Percentiles rank a stretch among this genome's conserved stretches.
These are phyloP conservation scores for Wickerhamiella lipophila DNA, from an alignment of 805 yeast species.

Conservation along the genomic window DNA sequence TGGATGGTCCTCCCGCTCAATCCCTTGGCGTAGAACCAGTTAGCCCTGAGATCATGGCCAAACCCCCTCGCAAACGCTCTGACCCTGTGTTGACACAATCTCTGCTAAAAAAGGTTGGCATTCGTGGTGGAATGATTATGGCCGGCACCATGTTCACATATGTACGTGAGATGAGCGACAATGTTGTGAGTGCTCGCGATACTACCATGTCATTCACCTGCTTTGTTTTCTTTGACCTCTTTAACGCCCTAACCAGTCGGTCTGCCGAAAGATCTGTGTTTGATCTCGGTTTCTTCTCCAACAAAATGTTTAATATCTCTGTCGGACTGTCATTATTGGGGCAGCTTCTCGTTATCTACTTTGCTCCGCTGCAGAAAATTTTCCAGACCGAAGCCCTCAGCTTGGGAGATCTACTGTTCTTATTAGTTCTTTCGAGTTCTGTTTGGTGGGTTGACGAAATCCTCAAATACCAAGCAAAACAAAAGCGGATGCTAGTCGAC, in stretches of 20 bases:
- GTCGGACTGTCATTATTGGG: constrained; percentile 81
- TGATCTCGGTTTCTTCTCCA: constrained; percentile 61
- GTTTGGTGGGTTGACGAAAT: constrained; percentile 80
- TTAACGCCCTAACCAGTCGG: constrained; percentile 89
- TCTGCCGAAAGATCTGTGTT: constrained; percentile 74
- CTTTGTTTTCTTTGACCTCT: constrained; percentile 91
- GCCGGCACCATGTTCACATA: constrained; percentile 81
- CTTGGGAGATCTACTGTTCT: constrained; percentile 53
- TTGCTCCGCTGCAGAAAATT: constrained; percentile 81
- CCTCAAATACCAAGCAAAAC: constrained; percentile 38
- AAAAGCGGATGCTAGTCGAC: constrained; percentile 4
- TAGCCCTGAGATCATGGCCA: constrained; percentile 86
- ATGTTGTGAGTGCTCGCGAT: constrained; percentile 80
- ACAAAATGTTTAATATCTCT: constrained; percentile 86
- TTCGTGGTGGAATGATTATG: constrained; percentile 66
- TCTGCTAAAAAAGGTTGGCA: constrained; percentile 59
- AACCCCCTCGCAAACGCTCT: constrained; percentile 85
- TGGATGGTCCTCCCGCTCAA: constrained; percentile 99
- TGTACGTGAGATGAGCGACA: constrained; percentile 68
- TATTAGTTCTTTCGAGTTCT: constrained; percentile 54
- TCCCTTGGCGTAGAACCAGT: constrained; percentile 95
- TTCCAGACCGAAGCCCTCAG: constrained; percentile 90
- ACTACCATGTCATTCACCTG: constrained; percentile 99
- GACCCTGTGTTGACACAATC: constrained; percentile 68
- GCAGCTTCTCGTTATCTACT: constrained; percentile 83